Evolutionary conservation across 352 stramenopile species (phyloP).

Genomic region (Globisporangium nunn): DNA sequence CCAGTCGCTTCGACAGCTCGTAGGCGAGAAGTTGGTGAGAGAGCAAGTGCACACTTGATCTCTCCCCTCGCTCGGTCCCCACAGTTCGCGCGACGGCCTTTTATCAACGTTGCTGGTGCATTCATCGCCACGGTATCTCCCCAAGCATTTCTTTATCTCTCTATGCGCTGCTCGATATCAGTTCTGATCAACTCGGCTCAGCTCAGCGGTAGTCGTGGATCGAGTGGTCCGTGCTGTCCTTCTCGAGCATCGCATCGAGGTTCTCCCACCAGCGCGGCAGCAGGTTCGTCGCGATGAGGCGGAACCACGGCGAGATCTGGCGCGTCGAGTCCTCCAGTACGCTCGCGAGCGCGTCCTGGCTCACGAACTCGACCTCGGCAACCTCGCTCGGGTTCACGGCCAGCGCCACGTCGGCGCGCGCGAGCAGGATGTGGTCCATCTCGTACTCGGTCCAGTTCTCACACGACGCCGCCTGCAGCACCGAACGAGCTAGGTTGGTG

Average conservation of each 20-base stretch:
- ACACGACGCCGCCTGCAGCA: constrained; percentile 50
- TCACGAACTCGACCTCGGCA: constrained; percentile 85
- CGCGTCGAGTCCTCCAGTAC: constrained; percentile 51
- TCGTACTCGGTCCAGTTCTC: constrained; percentile 97
- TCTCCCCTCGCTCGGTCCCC: no score
- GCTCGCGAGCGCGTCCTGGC: constrained; percentile 38
- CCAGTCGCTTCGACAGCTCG: constrained; percentile 31
- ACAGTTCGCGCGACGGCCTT: no score
- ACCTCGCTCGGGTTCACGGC: constrained; percentile 94
- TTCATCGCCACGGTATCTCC: no score
- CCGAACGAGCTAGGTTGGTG: no score
- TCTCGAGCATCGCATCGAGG: constrained; percentile 46
- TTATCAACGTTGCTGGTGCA: no score
- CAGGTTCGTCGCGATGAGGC: constrained; percentile 59
- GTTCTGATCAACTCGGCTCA: no score
- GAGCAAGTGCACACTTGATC: no score
- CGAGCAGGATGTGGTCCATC: constrained; percentile 97
- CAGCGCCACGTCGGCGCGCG: constrained; percentile 72
- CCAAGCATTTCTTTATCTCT: no score
- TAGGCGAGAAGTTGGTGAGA: constrained; percentile 1
- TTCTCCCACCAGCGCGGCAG: constrained; percentile 73
- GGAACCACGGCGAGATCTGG: constrained; percentile 82
- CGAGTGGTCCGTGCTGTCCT: constrained; percentile 38
- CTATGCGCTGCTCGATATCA: no score
- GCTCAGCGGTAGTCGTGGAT: constrained; percentile 57